Conservation (phyloP, 2,329 filamentous ascomycete species). For the Corniculantispora saksenae region DNA sequence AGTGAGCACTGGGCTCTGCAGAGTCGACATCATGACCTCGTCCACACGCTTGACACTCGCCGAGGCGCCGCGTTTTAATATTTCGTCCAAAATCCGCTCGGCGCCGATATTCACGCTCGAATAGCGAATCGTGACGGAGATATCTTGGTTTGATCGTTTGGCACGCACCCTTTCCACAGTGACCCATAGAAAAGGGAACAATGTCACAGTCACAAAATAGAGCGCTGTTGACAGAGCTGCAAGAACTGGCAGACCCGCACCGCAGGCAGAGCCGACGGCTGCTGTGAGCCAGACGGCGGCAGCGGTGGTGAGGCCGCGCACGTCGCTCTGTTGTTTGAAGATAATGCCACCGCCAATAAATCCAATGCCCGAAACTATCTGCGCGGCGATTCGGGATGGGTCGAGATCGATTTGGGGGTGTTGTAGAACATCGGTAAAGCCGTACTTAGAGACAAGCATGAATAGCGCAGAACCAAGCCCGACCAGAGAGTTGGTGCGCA, state of each 20-base stretch:
- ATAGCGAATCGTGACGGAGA: conserved; percentile 3
- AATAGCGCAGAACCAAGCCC: conserved; percentile 10
- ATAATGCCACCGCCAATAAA: conserved; percentile 12
- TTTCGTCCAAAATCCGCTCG: neutral
- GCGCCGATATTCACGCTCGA: neutral
- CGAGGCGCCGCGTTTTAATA: neutral
- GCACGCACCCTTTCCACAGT: neutral
- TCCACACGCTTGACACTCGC: neutral
- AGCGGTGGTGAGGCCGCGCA: conserved; percentile 7
- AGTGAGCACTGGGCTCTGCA: conserved; percentile 2
- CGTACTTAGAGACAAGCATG: conserved; percentile 8
- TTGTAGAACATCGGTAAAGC: conserved; percentile 2
- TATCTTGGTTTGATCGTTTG: neutral
- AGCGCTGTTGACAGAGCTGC: neutral
- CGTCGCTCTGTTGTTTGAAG: conserved; percentile 14
- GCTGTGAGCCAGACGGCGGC: conserved; percentile 2
- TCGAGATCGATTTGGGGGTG: neutral
- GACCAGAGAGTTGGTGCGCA: conserved; percentile 8
- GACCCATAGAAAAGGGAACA: neutral
- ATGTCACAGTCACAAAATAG: neutral
- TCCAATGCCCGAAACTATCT: conserved; percentile 6
- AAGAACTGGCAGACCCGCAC: neutral
- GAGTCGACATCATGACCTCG: neutral
- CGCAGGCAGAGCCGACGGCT: conserved; percentile 2
- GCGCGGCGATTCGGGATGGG: conserved; percentile 3